Conservation (phyloP, 495 filamentous ascomycete species). For the Talaromyces trachyspermus region DNA sequence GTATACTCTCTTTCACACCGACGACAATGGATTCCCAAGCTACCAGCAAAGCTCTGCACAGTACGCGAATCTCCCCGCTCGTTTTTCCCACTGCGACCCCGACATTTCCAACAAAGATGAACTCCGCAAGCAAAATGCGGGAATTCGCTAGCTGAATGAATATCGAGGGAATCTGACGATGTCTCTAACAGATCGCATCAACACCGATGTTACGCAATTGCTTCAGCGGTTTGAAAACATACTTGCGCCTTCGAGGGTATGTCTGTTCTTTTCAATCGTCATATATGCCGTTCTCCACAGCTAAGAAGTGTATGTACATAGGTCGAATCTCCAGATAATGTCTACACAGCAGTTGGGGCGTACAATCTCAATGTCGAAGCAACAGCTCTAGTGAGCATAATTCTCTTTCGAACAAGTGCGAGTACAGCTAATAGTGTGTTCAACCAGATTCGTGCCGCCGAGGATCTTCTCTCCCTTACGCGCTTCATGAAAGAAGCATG, state of each 20-base stretch:
- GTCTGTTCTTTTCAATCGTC: slow-evolving; percentile 4
- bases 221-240: slow-evolving; percentile 57
- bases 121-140: too few species aligned
- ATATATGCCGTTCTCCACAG: background rate
- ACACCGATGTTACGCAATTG: slow-evolving; percentile 45
- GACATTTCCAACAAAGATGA: too few species aligned
- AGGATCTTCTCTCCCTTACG: slow-evolving; percentile 57
- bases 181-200: slow-evolving; percentile 41
- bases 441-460: slow-evolving; percentile 54
- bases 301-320: slow-evolving; percentile 7
- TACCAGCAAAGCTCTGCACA: slow-evolving; percentile 30
- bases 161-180: too few species aligned
- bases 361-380: slow-evolving; percentile 59
- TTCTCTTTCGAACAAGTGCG: too few species aligned
- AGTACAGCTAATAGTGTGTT: too few species aligned
- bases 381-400: slow-evolving; percentile 50
- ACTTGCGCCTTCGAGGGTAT: slow-evolving; percentile 48
- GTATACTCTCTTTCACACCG: background rate
- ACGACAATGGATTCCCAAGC: slow-evolving; percentile 30
- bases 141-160: too few species aligned
- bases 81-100: background rate
- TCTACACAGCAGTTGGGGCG: slow-evolving; percentile 47
- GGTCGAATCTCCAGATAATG: slow-evolving; percentile 32
- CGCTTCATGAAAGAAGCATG: slow-evolving; percentile 65
- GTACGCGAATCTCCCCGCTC: slow-evolving; percentile 14